phyloP scores from a whole-genome alignment of 306 rosid genomes.

The Fragaria nilgerrensis region DNA sequence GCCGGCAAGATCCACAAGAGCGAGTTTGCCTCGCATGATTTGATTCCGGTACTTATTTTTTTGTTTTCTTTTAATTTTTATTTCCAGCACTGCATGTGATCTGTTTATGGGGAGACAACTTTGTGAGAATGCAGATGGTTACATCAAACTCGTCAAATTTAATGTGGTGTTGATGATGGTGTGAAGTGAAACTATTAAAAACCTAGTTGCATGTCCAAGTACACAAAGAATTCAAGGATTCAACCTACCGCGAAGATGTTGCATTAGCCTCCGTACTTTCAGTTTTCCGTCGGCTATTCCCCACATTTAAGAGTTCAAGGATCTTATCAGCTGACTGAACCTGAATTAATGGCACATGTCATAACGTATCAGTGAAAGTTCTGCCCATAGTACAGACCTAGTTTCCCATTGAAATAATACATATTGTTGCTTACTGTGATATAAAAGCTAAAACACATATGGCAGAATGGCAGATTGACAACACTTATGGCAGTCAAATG shows the following conservation, averaged over 20 bases:
- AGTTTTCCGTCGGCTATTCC: constrained; percentile 61
- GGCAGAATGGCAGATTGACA: constrained; percentile 1
- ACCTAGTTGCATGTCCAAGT: constrained; percentile 2
- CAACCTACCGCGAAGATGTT: constrained; percentile 54
- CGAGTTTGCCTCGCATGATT: constrained; percentile 59
- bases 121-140: not conserved
- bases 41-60: constrained; percentile 55
- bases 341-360: constrained; percentile 31
- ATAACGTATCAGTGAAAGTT: not conserved
- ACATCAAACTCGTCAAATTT: not conserved
- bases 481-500: not conserved
- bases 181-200: not conserved
- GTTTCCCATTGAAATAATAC: not conserved
- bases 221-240: constrained; percentile 3
- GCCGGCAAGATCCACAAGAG: constrained; percentile 69
- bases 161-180: not conserved
- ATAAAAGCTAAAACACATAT: not conserved
- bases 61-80: constrained; percentile 53
- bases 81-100: constrained; percentile 68
- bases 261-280: constrained; percentile 65
- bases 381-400: constrained; percentile 1
- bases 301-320: constrained; percentile 60
- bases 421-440: not conserved
- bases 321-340: constrained; percentile 64
- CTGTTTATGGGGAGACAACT: constrained; percentile 25